Evolutionary conservation across 148 eudicot species (phyloP), one percentile per base, ranked within the genome.

Genomic region (Heliosperma pusillum): DNA sequence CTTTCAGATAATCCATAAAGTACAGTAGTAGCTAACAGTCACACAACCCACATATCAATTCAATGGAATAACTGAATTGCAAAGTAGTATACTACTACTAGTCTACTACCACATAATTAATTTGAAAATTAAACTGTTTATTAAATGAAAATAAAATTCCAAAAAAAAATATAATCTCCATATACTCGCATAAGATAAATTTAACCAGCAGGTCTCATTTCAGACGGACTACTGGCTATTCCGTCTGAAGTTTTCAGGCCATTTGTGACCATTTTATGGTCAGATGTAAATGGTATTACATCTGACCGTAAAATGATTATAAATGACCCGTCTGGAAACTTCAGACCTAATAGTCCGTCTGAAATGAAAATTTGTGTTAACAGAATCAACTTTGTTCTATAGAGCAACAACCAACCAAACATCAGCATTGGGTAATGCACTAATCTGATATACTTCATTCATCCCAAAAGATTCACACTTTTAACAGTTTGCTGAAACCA

Each of bases 401-500:
- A 47, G 10, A 45, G 27, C 57, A 64, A 61, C 65, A 61, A 69
- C 56, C 56, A 79, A 17, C 27, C 65, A 83, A 71, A 69, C 47
- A 64, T 27, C n/a, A n/a, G 9, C 67, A 69, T 64, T 65, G 80
- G 75, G n/a, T 19, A 42, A 6, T 42, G 15, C 59, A 44, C 47
- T 64, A 65, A n/a, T n/a, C n/a, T n/a, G n/a, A n/a, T 19, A 29
- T 40, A n/a, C n/a, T 57, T 10, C 45, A 7, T 57, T 8, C 69
- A 65, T 17, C 69, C 45, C 69, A 63, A 15, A 65, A 56, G 71
- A 75, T 75, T 57, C 70, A 47, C 50, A 44, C 62, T 27, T 29
- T 57, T 19, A 36, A 42, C n/a, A 71, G 19, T 16, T 56, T 66
- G 27, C 66, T 16, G 56, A 66, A 56, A 17, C 13, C 72, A 78